Base-by-base conservation (phyloP, 352 stramenopile genomes). In the Aphanomyces invadans region DNA sequence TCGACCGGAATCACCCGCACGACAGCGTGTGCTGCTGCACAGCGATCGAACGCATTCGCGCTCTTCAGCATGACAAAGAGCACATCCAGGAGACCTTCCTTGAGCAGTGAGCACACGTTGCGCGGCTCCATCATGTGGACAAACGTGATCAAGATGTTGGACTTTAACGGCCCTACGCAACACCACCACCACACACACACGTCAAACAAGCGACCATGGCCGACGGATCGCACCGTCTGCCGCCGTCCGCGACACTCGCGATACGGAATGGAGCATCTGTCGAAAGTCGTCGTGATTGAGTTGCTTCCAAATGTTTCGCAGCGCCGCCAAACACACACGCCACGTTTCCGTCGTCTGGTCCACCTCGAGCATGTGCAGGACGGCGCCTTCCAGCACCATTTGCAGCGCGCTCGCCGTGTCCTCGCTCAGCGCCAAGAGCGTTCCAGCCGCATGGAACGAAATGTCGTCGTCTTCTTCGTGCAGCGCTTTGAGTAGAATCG, bases 221-320 rank as follows among this genome's bases (percentile, higher is more conserved):
- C n/a, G n/a, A n/a, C n/a, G n/a, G n/a, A n/a, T n/a, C n/a, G n/a
- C n/a, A n/a, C n/a, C n/a, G n/a, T n/a, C n/a, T n/a, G n/a, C n/a
- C 56, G 2, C 33, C 56, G 33, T 70, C 39, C 19, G 31, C 5
- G 63, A 70, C 17, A 70, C 63, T 11, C 63, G 52, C 26, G 56
- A 63, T 4, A 70, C 63, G 11, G 63, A 63, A 21, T 65, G 63
- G 25, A 70, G 63, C 63, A 70, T 70, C 51, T 70, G 62, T 15
- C 63, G 52, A 56, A 70, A 70, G n/a, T 70, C 63, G 33, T 56
- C 55, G 31, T 36, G 52, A 39, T 65, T 65, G 23, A 70, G 65
- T 33, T 70, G 51, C 7, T 45, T 44, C 63, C 63, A 70, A 44
- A 70, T 70, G 33, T 70, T 70, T 28, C 63, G 52, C 48, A 70